Base-by-base conservation (phyloP, 2,329 filamentous ascomycete species). In the Sarocladiaceae sp. region DNA sequence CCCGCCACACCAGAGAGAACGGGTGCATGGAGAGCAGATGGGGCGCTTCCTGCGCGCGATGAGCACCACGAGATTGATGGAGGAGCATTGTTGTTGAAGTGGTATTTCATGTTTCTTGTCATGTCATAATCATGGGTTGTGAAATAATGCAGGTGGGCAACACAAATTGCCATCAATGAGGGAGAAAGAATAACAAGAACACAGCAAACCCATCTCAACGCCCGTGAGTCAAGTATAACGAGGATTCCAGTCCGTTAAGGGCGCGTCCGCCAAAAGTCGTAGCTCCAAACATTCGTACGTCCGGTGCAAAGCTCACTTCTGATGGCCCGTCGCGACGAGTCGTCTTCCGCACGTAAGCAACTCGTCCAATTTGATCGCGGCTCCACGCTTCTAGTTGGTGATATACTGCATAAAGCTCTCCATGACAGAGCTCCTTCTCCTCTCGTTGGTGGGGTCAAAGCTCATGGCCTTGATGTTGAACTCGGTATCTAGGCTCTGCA, bases 371-470 rank as follows among this genome's bases (percentile, higher is more conserved):
- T 10, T 19, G 7, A 5, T 35, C 4, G 16, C 16, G 19, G 15
- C 19, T 19, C 21, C 15, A 15, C 33, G 33, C 18, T 23, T 23
- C 34, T 35, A 50, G 43, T 29, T 46, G n/a, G 48, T 47, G 15
- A 48, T 48, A 20, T 48, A 50, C 29, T 50, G 45, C 26, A 50
- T 39, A 20, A 50, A 33, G 26, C 41, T 45, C 37, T 50, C 48
- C 20, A 50, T 44, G 15, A 50, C 45, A 29, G 45, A 47, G 21
- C 35, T 29, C 34, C 46, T 45, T 24, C 48, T 44, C 43, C 47
- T 44, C 43, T 50, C 48, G 33, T 50, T 47, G 43, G 27, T 40
- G n/a, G 47, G 39, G 26, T 45, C 33, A 15, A 39, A 32, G 44
- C 44, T 34, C 33, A 45, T 34, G 33, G 33, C 34, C 23, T 45